These are phyloP conservation scores for Auricularia sp. DNA, from an alignment of 768 basidiomycete species.

Conservation along the genomic window DNA sequence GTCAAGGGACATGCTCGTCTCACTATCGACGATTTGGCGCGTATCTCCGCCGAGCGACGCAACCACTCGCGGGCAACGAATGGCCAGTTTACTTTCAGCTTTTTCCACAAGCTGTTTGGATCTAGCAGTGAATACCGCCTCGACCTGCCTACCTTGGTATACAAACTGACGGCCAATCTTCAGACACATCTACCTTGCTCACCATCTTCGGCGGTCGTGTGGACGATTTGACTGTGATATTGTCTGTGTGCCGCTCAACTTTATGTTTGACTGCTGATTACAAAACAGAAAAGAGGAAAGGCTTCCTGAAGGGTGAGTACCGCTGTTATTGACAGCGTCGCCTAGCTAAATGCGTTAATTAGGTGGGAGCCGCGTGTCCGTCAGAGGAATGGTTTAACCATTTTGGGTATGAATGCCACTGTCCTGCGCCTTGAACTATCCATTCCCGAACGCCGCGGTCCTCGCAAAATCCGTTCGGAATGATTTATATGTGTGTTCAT, in stretches of 20 bases:
- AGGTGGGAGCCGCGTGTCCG: constrained; percentile 55
- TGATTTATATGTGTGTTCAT: not conserved
- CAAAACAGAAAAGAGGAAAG: constrained; percentile 45
- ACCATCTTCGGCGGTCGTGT: constrained; percentile 60
- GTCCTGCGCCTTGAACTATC: not conserved
- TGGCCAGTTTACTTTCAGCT: constrained; percentile 40
- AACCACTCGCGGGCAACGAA: constrained; percentile 44
- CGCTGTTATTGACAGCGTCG: no score
- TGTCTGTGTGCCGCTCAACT: constrained; percentile 16
- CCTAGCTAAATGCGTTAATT: constrained; percentile 20
- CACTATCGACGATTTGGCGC: constrained; percentile 48
- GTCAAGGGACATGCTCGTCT: constrained; percentile 36
- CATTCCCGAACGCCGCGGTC: not conserved
- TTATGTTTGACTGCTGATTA: not conserved
- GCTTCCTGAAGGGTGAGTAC: constrained; percentile 35
- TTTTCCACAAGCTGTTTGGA: constrained; percentile 51
- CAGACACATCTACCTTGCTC: constrained; percentile 53
- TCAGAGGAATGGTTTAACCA: constrained; percentile 46
- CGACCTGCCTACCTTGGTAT: not conserved
- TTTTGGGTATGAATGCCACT: constrained; percentile 40
- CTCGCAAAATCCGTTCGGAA: not conserved
- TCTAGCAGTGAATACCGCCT: constrained; percentile 29
- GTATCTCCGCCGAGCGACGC: constrained; percentile 48
- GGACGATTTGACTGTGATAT: constrained; percentile 40
- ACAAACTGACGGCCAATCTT: not conserved